These are phyloP conservation scores for Suhomyces pyralidae DNA, from an alignment of 805 yeast genomes.

Conservation along the genomic window DNA sequence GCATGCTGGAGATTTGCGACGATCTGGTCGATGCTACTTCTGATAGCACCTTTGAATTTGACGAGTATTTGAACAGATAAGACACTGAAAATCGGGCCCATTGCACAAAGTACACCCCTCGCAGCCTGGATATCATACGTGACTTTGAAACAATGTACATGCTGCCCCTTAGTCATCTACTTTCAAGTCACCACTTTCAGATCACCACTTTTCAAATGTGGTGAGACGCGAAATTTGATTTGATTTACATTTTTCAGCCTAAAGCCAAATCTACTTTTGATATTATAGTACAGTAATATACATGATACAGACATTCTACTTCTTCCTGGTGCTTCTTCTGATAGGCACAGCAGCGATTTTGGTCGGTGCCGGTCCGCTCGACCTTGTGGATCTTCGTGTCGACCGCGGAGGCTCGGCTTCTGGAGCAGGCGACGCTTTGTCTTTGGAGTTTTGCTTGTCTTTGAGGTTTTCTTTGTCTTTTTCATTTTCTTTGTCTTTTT, in stretches of 20 bases:
- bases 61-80: background rate
- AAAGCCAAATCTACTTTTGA: background rate
- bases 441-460: constrained; percentile 2
- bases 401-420: constrained; percentile 5
- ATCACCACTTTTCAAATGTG: background rate
- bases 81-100: background rate
- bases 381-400: constrained; percentile 9
- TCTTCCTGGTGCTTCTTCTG: constrained; percentile 14
- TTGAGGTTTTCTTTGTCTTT: background rate
- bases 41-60: constrained; percentile 1
- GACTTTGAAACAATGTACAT: background rate
- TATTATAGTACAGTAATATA: background rate
- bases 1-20: background rate
- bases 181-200: background rate
- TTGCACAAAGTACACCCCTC: background rate
- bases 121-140: background rate
- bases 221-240: background rate
- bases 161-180: background rate
- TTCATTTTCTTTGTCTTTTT: too few species aligned
- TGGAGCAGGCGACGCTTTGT: constrained; percentile 1
- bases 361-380: constrained; percentile 6
- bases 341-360: constrained; percentile 8
- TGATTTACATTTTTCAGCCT: background rate
- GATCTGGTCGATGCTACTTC: background rate
- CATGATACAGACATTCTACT: constrained; percentile 1